phyloP scores from a whole-genome alignment of 805 yeast species.

The Wickerhamiella kazuoi region DNA sequence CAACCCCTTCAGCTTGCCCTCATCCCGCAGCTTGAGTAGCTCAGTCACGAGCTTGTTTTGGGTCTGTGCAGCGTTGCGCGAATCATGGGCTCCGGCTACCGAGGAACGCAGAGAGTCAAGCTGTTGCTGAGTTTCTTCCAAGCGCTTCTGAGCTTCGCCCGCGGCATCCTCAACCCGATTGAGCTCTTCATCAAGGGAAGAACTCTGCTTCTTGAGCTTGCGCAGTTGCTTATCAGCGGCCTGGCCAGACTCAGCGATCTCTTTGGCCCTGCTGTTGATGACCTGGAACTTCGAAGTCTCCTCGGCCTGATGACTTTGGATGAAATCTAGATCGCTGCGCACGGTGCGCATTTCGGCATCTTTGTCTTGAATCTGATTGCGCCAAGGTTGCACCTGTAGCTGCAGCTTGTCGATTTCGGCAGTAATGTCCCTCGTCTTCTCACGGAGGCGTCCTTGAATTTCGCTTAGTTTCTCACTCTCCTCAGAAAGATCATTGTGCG shows the following conservation, averaged over 20 bases:
- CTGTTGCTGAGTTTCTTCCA: background rate
- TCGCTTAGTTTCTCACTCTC: conserved; percentile 45
- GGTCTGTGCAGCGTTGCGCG: conserved; percentile 40
- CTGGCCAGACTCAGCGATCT: conserved; percentile 16
- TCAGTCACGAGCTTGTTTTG: conserved; percentile 59
- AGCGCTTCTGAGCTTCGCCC: background rate
- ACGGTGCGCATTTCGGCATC: conserved; percentile 49
- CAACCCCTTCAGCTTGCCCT: conserved; percentile 74
- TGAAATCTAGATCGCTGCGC: conserved; percentile 43
- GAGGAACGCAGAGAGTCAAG: conserved; percentile 29
- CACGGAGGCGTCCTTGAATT: conserved; percentile 48
- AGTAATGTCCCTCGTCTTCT: conserved; percentile 54
- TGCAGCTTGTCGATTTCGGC: conserved; percentile 47
- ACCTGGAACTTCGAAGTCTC: conserved; percentile 28
- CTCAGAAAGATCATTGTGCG: conserved; percentile 6
- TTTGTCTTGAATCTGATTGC: conserved; percentile 43
- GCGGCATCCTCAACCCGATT: background rate
- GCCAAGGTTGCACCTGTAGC: conserved; percentile 67
- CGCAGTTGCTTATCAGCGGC: conserved; percentile 26
- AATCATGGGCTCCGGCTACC: conserved; percentile 37
- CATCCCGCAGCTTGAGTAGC: conserved; percentile 45
- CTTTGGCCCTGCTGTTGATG: conserved; percentile 35
- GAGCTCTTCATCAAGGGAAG: conserved; percentile 22
- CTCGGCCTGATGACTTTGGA: conserved; percentile 32
- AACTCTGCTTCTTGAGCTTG: conserved; percentile 32